Base-by-base conservation (phyloP, 2,329 filamentous ascomycete species). In the Aspergillus novoparasiticus region DNA sequence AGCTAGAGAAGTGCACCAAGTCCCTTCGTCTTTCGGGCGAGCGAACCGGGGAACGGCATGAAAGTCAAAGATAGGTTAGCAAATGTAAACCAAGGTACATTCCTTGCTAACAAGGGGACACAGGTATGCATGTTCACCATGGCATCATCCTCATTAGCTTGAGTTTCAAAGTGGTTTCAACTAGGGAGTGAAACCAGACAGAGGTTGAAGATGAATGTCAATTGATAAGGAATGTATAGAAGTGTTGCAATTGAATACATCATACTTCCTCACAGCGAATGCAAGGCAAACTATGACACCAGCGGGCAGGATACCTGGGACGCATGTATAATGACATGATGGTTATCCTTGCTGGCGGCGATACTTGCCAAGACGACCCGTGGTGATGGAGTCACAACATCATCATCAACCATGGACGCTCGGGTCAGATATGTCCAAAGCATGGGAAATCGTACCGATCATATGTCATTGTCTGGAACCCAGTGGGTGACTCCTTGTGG, bases 401-500 rank as follows among this genome's bases (percentile, higher is more conserved):
- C 48, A 51, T 21, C 48, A 51, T 21, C 48, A 19, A n/a, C 39
- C 8, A n/a, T 41, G 16, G 1, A 51, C 48, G 4, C 26, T 28
- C 14, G 14, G 21, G 26, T 30, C 43, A 23, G 43, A 46, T 46
- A 23, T 46, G 43, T 50, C 23, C 46, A 50, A 50, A 50, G 46
- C 46, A 50, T 50, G 46, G 46, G 16, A 14, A 26, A 50, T 48
- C 56, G 32, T n/a, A 58, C 56, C 56, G 30, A 58, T 58, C 56
- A 58, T 58, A 58, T 58, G 57, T 51, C 48, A 51, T 51, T 51
- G 48, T 51, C 48, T 32, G 48, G 48, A 51, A 32, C 28, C 48
- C 30, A 34, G 45, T 50, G 34, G 32, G 32, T 23, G 36, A 48
- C 41, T 23, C 21, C n/a, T 16, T 23, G 48, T 39, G 28, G 39